Percentiles rank a stretch among this genome's conserved stretches.
phyloP scores from a whole-genome alignment of 2,329 filamentous ascomycete genomes.

The Phyllosticta ampelicida region DNA sequence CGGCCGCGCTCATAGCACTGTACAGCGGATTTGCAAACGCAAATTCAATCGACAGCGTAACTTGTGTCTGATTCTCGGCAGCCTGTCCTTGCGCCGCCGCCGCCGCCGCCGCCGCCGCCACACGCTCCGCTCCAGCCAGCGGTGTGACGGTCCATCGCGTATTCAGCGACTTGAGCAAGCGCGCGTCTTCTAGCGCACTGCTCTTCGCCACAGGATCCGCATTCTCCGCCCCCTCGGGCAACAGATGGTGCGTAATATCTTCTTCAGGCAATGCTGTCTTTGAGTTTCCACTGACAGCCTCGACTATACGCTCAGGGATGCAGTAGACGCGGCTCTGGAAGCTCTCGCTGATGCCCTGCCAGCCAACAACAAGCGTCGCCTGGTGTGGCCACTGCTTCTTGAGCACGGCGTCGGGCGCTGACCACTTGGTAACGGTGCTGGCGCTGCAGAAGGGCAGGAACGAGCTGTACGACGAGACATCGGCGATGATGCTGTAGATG shows the following conservation, averaged over 20 bases:
- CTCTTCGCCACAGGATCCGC: neutral
- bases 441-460: slow-evolving; percentile 89
- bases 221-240: neutral
- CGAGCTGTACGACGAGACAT: slow-evolving; percentile 69
- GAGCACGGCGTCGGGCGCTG: slow-evolving; percentile 38
- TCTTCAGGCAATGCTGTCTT: slow-evolving; percentile 13
- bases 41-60: slow-evolving; percentile 67
- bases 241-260: slow-evolving; percentile 3
- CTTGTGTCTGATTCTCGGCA: slow-evolving; percentile 50
- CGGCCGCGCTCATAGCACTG: slow-evolving; percentile 65
- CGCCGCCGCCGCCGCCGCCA: too few relatives aligned
- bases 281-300: slow-evolving; percentile 10
- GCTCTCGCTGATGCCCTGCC: slow-evolving; percentile 69
- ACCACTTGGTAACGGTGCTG: slow-evolving; percentile 68
- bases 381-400: slow-evolving; percentile 55
- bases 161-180: slow-evolving; percentile 55
- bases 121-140: slow-evolving; percentile 20
- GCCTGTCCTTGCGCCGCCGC: slow-evolving; percentile 22
- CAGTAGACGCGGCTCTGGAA: slow-evolving; percentile 77
- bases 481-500: slow-evolving; percentile 79
- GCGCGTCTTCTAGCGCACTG: neutral
- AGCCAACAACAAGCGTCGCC: slow-evolving; percentile 75
- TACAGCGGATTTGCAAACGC: slow-evolving; percentile 86
- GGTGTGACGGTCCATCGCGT: slow-evolving; percentile 59
- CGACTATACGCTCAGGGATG: slow-evolving; percentile 43